These are phyloP conservation scores for Rhizopus stolonifer DNA, from an alignment of 371 early-diverging fungal genomes.

Conservation along the genomic window DNA sequence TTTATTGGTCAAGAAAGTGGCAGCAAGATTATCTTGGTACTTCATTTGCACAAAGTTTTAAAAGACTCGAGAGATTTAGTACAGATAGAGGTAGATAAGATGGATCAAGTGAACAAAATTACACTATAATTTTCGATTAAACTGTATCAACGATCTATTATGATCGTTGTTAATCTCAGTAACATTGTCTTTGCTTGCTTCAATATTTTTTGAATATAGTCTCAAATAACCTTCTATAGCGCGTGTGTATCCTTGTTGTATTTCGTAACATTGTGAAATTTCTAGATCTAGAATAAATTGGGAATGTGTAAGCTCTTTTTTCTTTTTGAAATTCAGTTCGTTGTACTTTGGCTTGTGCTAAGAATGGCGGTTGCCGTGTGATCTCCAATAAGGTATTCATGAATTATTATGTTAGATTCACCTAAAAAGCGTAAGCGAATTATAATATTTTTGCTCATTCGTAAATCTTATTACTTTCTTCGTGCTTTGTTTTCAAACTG, in stretches of 20 bases:
- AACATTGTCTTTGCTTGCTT: background rate
- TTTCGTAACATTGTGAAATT: constrained; percentile 7
- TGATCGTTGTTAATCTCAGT: constrained; percentile 5
- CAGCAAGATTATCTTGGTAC: constrained; percentile 39
- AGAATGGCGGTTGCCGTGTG: constrained; percentile 26
- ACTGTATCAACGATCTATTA: constrained; percentile 20
- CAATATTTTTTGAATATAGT: constrained; percentile 11
- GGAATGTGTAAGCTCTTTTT: background rate
- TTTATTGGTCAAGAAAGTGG: constrained; percentile 47
- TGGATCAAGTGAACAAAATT: constrained; percentile 38
- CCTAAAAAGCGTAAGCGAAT: background rate
- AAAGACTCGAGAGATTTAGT: constrained; percentile 34
- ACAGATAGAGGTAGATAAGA: constrained; percentile 25
- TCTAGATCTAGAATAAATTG: background rate
- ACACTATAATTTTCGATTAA: constrained; percentile 18
- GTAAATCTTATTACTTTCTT: background rate
- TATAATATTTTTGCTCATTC: background rate
- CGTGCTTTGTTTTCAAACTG: constrained; percentile 16
- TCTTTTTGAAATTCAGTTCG: background rate
- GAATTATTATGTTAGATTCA: constrained; percentile 10
- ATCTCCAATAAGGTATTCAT: constrained; percentile 32
- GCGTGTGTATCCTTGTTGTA: constrained; percentile 24
- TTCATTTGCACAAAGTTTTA: constrained; percentile 41
- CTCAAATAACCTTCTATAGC: constrained; percentile 26
- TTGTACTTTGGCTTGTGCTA: constrained; percentile 22